These are phyloP conservation scores for Helichrysum umbraculigerum DNA, from an alignment of 129 eudicot genomes.

Conservation along the genomic window DNA sequence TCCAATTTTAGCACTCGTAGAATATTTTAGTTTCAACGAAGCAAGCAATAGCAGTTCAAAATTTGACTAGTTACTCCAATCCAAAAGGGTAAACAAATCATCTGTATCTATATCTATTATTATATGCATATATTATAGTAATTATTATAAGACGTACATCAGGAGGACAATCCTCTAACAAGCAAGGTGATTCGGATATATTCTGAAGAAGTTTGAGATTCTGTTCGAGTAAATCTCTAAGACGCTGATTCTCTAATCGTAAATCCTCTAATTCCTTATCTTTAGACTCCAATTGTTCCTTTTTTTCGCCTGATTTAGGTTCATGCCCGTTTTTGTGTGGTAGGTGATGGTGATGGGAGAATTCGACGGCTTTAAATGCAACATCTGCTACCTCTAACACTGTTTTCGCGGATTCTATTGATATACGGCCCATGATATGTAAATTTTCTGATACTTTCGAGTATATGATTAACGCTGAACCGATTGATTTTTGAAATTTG, in stretches of 20 bases:
- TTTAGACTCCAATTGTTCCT: conserved; percentile 28
- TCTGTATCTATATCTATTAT: conserved; percentile 7
- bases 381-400: conserved; percentile 88
- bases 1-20: no score
- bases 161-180: conserved; percentile 74
- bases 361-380: conserved; percentile 77
- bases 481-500: no score
- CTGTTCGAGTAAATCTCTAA: conserved; percentile 62
- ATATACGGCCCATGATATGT: conserved; percentile 26
- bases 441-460: no score
- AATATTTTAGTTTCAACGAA: background rate
- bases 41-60: no score
- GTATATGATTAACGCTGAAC: no score
- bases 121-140: background rate
- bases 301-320: conserved; percentile 14
- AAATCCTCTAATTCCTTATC: conserved; percentile 46
- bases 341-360: conserved; percentile 50
- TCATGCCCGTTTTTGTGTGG: conserved; percentile 23
- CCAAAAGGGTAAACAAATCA: background rate
- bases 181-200: conserved; percentile 58
- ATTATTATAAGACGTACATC: conserved; percentile 47
- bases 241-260: conserved; percentile 67
- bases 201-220: conserved; percentile 65
- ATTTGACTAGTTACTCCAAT: background rate
- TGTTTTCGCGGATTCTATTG: conserved; percentile 76